Percentiles rank a stretch among this genome's conserved stretches.
Evolutionary conservation across 2,329 filamentous ascomycete genomes (phyloP).

Genomic region (Stromatinia cepivora): DNA sequence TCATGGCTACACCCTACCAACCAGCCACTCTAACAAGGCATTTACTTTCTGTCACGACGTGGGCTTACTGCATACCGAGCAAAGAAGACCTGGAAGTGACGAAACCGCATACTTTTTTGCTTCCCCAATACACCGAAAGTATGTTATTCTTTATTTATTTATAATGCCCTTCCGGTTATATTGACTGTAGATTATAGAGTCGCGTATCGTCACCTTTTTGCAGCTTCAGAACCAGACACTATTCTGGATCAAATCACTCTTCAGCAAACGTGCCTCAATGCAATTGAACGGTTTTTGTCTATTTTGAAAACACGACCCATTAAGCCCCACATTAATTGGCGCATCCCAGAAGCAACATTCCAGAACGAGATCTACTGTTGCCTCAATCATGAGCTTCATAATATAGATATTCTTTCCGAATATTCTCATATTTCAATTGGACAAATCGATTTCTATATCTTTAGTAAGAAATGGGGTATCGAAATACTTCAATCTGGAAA

Average conservation of each 20-base stretch:
- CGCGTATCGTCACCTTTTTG: neutral
- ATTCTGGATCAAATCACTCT: neutral
- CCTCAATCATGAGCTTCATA: neutral
- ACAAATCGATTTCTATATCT: slow-evolving; percentile 8
- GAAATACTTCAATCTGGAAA: neutral
- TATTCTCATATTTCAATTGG: neutral
- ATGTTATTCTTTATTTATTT: neutral
- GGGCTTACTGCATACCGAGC: neutral
- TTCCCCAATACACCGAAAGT: slow-evolving; percentile 1
- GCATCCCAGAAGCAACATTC: neutral
- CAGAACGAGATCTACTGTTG: slow-evolving; percentile 8
- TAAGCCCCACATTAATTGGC: neutral
- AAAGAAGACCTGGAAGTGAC: neutral
- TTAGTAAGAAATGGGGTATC: neutral
- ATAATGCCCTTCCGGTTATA: too few relatives aligned
- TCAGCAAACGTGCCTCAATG: slow-evolving; percentile 1
- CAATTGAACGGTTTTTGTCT: neutral
- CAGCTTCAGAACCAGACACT: neutral
- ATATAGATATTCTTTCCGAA: neutral
- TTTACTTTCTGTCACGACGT: neutral
- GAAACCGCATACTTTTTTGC: slow-evolving; percentile 1
- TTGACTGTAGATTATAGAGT: neutral
- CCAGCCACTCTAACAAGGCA: neutral
- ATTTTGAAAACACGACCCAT: neutral
- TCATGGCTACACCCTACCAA: neutral